Conservation (phyloP, 1,139 yeast genomes). For the Kodamaea anthophila region DNA sequence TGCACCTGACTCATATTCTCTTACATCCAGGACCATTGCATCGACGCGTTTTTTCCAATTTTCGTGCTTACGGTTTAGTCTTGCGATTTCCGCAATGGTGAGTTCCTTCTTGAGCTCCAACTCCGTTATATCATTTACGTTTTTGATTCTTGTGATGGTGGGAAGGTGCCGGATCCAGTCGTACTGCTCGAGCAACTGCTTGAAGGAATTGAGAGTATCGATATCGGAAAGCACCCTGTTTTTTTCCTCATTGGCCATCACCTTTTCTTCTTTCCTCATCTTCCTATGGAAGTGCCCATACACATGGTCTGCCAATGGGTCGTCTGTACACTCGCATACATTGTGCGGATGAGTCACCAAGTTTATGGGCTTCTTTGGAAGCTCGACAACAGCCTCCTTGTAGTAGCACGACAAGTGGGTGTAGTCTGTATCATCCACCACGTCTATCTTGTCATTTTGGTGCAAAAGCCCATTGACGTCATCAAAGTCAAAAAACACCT, state of each 20-base stretch:
- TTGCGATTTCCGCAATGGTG: constrained; percentile 47
- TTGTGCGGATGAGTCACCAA: too few relatives aligned
- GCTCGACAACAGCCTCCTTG: background rate
- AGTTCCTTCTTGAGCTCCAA: constrained; percentile 41
- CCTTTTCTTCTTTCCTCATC: constrained; percentile 62
- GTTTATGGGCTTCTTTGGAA: constrained; percentile 4
- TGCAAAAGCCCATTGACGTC: constrained; percentile 22
- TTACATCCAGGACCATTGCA: constrained; percentile 21
- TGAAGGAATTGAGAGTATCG: constrained; percentile 43
- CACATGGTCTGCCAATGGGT: constrained; percentile 38
- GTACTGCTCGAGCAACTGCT: constrained; percentile 39
- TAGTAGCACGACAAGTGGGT: constrained; percentile 1
- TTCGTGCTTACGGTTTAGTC: constrained; percentile 42
- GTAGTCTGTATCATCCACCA: background rate
- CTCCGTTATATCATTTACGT: constrained; percentile 43
- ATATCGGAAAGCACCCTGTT: constrained; percentile 45
- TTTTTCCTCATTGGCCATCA: constrained; percentile 55
- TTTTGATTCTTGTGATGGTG: constrained; percentile 46
- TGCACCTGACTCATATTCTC: constrained; percentile 11
- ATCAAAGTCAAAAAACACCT: constrained; percentile 27
- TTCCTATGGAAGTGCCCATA: constrained; percentile 50
- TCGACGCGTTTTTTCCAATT: constrained; percentile 36
- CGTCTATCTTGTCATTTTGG: constrained; percentile 16
- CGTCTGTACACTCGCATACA: too few relatives aligned
- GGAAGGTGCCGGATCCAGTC: constrained; percentile 54